Conservation (phyloP, 2,329 filamentous ascomycete species). For the Aspergillus uvarum region DNA sequence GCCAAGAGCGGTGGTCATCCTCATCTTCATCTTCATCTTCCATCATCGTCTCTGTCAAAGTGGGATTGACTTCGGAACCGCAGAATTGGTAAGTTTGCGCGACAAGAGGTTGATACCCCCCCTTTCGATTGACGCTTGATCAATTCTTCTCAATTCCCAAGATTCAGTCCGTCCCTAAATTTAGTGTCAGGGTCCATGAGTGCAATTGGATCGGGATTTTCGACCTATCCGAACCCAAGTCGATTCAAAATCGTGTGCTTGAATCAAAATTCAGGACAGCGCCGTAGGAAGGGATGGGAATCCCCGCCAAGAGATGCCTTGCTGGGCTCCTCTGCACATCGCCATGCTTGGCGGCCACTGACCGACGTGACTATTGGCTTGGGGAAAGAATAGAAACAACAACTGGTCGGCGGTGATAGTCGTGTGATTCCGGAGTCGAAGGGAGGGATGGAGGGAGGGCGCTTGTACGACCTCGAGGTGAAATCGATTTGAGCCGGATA, state of each 20-base stretch:
- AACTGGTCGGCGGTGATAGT: background rate
- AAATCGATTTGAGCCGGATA: background rate
- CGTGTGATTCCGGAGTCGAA: background rate
- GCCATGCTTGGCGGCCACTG: constrained; percentile 6
- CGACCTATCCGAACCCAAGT: background rate
- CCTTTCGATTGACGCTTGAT: background rate
- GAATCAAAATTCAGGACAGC: background rate
- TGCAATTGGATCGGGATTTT: background rate
- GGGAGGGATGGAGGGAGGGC: background rate
- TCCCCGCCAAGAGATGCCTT: constrained; percentile 7
- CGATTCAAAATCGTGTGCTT: background rate
- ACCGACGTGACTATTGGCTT: constrained; percentile 9
- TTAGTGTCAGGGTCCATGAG: background rate
- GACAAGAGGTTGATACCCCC: background rate
- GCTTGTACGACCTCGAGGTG: background rate
- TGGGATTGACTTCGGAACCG: background rate
- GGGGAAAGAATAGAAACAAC: background rate
- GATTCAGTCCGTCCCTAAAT: background rate
- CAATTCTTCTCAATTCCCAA: background rate
- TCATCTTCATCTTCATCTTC: background rate
- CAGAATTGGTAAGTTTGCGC: background rate
- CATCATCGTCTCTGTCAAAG: background rate
- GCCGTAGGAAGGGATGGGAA: background rate
- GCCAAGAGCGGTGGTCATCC: background rate
- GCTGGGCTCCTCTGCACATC: constrained; percentile 4